phyloP scores from a whole-genome alignment of 495 filamentous ascomycete genomes.

The Entonaema liquescens region DNA sequence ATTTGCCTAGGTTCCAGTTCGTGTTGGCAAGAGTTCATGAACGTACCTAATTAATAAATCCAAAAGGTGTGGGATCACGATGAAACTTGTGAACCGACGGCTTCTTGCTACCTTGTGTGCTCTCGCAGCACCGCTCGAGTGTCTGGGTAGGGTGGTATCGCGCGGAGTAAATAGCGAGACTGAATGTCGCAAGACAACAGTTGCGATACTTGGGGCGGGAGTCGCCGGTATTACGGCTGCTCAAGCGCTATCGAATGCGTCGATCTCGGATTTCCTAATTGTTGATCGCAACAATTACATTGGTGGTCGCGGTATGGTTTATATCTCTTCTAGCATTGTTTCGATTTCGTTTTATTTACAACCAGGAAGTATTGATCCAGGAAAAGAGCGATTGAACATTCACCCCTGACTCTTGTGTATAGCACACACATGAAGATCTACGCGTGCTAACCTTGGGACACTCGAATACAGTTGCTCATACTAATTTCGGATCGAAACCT shows the following conservation, averaged over 20 bases:
- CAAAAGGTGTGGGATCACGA: slow-evolving; percentile 2
- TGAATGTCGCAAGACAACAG: slow-evolving; percentile 50
- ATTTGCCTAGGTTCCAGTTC: too few relatives aligned
- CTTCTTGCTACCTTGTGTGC: slow-evolving; percentile 29
- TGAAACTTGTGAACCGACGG: slow-evolving; percentile 21
- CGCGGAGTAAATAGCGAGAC: slow-evolving; percentile 1
- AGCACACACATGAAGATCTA: neutral
- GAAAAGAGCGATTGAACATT: neutral
- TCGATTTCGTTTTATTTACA: slow-evolving; percentile 13
- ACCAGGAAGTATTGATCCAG: neutral
- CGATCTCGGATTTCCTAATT: slow-evolving; percentile 73
- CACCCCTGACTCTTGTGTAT: neutral
- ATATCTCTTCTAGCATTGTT: neutral
- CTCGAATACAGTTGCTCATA: slow-evolving; percentile 49
- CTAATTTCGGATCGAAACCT: slow-evolving; percentile 64
- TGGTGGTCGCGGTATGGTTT: slow-evolving; percentile 60
- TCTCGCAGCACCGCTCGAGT: slow-evolving; percentile 21
- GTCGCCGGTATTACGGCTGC: slow-evolving; percentile 77
- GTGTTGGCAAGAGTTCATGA: too few relatives aligned
- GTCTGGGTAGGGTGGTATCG: slow-evolving; percentile 4
- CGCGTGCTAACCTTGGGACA: slow-evolving; percentile 20
- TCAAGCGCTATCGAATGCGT: slow-evolving; percentile 71
- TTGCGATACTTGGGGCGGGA: slow-evolving; percentile 64
- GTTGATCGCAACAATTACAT: slow-evolving; percentile 72
- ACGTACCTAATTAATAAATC: too few relatives aligned